Conservation (phyloP, 2,329 filamentous ascomycete genomes). For the Aspergillus aculeatinus region DNA sequence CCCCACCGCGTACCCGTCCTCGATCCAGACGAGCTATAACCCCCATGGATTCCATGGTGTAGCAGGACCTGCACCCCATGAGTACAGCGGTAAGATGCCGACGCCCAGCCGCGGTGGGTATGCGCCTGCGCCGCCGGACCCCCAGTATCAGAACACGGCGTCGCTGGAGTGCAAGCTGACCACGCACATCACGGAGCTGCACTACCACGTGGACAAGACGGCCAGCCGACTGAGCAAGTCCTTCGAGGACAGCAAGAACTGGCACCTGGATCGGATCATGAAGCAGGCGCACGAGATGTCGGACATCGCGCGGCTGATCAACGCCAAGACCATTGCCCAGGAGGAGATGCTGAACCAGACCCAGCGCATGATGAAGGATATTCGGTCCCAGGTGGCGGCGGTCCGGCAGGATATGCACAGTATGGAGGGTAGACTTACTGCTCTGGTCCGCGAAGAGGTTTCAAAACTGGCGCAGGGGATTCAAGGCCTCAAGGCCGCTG, state of each 20-base stretch:
- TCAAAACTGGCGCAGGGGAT: conserved; percentile 16
- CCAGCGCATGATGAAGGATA: conserved; percentile 9
- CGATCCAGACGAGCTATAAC: too few species aligned
- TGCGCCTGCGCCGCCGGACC: conserved; percentile 26
- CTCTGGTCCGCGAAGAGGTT: conserved; percentile 15
- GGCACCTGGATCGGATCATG: conserved; percentile 23
- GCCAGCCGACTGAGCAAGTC: conserved; percentile 14
- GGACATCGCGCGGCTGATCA: conserved; percentile 18
- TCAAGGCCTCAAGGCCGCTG: background rate
- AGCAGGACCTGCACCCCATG: too few species aligned
- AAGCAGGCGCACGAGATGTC: conserved; percentile 19
- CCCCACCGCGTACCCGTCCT: too few species aligned
- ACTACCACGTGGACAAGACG: conserved; percentile 21
- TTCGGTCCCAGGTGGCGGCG: conserved; percentile 14
- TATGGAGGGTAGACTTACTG: conserved; percentile 15
- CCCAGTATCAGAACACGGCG: conserved; percentile 23
- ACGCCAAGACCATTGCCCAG: conserved; percentile 15
- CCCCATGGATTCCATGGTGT: too few species aligned
- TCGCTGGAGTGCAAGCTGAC: conserved; percentile 24
- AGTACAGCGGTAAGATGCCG: conserved; percentile 1
- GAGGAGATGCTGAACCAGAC: conserved; percentile 16
- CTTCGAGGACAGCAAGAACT: conserved; percentile 22
- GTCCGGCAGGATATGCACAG: conserved; percentile 12
- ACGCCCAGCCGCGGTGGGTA: conserved; percentile 21
- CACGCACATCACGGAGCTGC: conserved; percentile 20